Conservation (phyloP, 768 basidiomycete species). For the Lentinus tigrinus region DNA sequence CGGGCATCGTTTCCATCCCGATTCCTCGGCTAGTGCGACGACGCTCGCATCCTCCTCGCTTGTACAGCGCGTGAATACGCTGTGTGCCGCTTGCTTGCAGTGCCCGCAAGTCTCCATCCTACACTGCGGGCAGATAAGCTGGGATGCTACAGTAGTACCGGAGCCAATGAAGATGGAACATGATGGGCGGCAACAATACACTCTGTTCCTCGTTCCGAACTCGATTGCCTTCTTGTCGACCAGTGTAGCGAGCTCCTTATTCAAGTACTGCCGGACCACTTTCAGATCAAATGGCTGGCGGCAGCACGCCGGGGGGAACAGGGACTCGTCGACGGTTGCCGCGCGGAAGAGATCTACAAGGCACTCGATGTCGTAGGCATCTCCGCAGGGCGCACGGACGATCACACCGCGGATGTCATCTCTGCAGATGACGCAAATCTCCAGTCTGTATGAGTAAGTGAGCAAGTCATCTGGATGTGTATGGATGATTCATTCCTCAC, state of each 20-base stretch:
- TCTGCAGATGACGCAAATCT: constrained; percentile 20
- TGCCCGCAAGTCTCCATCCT: constrained; percentile 38
- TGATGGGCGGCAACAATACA: constrained; percentile 49
- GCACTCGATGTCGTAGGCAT: constrained; percentile 28
- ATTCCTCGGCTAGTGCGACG: constrained; percentile 41
- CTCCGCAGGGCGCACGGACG: constrained; percentile 20
- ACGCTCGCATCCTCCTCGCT: constrained; percentile 39
- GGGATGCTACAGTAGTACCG: constrained; percentile 18
- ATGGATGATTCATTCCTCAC: not conserved
- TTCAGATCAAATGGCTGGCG: constrained; percentile 19
- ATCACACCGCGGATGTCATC: constrained; percentile 11
- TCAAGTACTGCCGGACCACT: constrained; percentile 19
- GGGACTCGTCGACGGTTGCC: constrained; percentile 27
- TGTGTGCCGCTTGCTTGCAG: constrained; percentile 51
- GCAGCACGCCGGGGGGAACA: constrained; percentile 33
- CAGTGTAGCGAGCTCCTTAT: constrained; percentile 4
- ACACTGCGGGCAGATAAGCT: constrained; percentile 44
- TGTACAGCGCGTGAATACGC: constrained; percentile 34
- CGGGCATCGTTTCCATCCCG: constrained; percentile 42
- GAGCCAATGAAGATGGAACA: constrained; percentile 57
- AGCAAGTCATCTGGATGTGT: not conserved
- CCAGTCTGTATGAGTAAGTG: not conserved
- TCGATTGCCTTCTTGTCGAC: constrained; percentile 47
- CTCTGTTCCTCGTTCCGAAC: constrained; percentile 43
- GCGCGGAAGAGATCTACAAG: constrained; percentile 26